These are phyloP conservation scores for Geotrichum armillariae DNA, from an alignment of 1,139 yeast species.

Conservation along the genomic window DNA sequence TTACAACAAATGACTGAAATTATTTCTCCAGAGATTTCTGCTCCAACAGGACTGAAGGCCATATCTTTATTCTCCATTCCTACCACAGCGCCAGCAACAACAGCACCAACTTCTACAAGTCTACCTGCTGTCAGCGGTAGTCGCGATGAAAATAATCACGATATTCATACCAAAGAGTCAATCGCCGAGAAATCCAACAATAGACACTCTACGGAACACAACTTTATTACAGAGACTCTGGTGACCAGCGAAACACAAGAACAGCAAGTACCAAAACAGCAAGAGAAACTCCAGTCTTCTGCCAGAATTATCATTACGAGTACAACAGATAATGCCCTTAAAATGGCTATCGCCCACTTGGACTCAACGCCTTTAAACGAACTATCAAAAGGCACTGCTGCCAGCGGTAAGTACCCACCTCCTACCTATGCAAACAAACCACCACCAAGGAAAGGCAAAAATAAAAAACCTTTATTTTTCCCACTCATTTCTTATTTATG, in stretches of 20 bases:
- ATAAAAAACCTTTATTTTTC: conserved; percentile 19
- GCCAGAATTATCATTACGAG: not conserved
- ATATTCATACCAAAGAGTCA: not conserved
- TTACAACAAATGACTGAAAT: not conserved
- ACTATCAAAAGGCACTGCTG: not conserved
- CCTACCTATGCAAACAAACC: conserved; percentile 5
- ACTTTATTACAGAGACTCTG: not conserved
- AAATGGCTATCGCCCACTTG: not conserved
- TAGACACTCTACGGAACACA: not conserved
- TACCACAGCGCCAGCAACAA: not conserved
- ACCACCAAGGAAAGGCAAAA: not conserved
- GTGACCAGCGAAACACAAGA: not conserved
- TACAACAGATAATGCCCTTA: not conserved
- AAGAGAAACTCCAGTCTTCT: not conserved
- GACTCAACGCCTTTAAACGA: not conserved
- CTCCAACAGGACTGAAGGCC: not conserved
- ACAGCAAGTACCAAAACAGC: not conserved
- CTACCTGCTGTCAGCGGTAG: not conserved
- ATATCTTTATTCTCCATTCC: conserved; percentile 1
- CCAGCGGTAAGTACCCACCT: conserved; percentile 13
- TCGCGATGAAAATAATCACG: not conserved
- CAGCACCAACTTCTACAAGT: not conserved
- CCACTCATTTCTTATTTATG: conserved; percentile 15
- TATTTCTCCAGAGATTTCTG: not conserved
- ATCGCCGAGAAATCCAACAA: not conserved